Percentiles rank a stretch among this genome's conserved stretches.
These are phyloP conservation scores for Gillenia trifoliata DNA, from an alignment of 306 rosid species.

Conservation along the genomic window DNA sequence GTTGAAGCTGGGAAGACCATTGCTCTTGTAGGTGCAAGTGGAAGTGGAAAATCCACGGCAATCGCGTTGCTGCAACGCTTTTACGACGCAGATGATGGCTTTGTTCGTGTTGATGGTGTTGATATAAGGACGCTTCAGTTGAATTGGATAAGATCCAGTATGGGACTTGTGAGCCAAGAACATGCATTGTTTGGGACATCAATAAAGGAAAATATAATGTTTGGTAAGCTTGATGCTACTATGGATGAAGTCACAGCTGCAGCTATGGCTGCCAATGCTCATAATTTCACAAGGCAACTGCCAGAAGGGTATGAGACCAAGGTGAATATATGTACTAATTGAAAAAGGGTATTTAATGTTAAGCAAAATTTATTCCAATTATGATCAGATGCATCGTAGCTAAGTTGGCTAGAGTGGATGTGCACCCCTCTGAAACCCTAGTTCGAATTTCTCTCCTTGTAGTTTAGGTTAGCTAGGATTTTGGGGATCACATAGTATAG, in stretches of 20 bases:
- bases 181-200: conserved; percentile 95
- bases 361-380: not conserved
- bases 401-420: not conserved
- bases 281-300: conserved; percentile 79
- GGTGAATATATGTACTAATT: conserved; percentile 27
- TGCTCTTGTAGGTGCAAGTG: conserved; percentile 93
- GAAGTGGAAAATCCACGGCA: conserved; percentile 92
- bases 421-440: not conserved
- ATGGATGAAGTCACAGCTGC: conserved; percentile 81
- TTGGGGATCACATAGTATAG: not conserved
- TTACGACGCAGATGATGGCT: conserved; percentile 72
- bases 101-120: conserved; percentile 61
- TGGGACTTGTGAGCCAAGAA: conserved; percentile 97
- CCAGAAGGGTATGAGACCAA: conserved; percentile 93
- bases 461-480: not conserved
- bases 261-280: conserved; percentile 87
- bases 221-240: conserved; percentile 82
- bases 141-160: conserved; percentile 77
- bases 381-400: not conserved
- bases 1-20: conserved; percentile 82
- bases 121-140: conserved; percentile 61
- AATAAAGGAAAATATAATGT: conserved; percentile 76
- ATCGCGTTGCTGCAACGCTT: conserved; percentile 79
- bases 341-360: not conserved
- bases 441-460: not conserved